These are phyloP conservation scores for Tagetes patula DNA, from an alignment of 129 eudicot genomes.

Conservation along the genomic window DNA sequence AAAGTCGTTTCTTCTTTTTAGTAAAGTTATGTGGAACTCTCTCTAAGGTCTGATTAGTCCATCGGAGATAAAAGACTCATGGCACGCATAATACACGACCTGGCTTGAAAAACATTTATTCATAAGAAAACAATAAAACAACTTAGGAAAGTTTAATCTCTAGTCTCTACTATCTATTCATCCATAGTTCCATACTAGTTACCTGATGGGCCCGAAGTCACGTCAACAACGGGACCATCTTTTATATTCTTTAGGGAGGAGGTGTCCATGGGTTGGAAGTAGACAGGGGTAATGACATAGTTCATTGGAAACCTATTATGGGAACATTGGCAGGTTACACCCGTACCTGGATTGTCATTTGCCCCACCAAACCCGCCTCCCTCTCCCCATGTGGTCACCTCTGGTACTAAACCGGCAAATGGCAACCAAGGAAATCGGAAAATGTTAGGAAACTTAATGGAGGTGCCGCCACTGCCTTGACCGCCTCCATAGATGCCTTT, in stretches of 20 bases:
- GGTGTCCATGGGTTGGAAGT: not conserved
- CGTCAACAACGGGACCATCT: conserved; percentile 1
- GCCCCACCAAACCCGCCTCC: conserved; percentile 24
- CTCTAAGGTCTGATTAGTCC: not conserved
- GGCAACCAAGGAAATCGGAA: conserved; percentile 20
- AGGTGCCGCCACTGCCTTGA: conserved; percentile 21
- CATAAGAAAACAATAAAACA: conserved; percentile 3
- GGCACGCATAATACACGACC: not conserved
- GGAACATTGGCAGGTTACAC: conserved; percentile 17
- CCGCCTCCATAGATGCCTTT: conserved; percentile 16
- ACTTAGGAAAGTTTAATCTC: conserved; percentile 11
- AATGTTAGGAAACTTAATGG: conserved; percentile 9
- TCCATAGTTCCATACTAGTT: conserved; percentile 6
- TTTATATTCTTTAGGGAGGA: not conserved
- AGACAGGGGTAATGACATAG: conserved; percentile 9
- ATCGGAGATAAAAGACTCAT: not conserved
- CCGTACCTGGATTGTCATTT: conserved; percentile 2
- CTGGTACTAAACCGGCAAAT: conserved; percentile 9
- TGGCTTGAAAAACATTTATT: conserved; percentile 11
- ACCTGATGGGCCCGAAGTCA: conserved; percentile 17
- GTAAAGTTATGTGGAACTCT: conserved; percentile 10
- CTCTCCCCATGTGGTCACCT: conserved; percentile 16
- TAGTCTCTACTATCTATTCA: not conserved
- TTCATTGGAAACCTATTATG: conserved; percentile 2
- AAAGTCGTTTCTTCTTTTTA: not conserved